Conservation (phyloP, 371 early-diverging fungal species). For the Parasitella parasitica region DNA sequence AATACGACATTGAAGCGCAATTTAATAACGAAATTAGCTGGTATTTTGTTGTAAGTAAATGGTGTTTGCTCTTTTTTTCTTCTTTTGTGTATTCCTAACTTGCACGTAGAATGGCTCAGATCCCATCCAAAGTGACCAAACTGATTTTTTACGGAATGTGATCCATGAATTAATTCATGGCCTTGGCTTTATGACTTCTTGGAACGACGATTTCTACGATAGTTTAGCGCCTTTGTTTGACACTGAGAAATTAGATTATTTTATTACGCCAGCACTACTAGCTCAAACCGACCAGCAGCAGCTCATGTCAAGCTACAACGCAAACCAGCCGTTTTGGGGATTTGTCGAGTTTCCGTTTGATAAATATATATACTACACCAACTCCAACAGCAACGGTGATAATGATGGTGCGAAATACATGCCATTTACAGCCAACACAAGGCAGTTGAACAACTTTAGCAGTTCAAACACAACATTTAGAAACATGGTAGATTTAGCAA, state of each 20-base stretch:
- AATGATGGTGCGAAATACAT: no score
- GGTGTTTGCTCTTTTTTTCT: slow-evolving; percentile 1
- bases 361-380: slow-evolving; percentile 19
- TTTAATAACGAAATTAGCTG: slow-evolving; percentile 61
- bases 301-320: not conserved
- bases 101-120: slow-evolving; percentile 5
- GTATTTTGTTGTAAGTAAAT: slow-evolving; percentile 39
- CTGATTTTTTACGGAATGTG: slow-evolving; percentile 54
- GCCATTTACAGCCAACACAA: slow-evolving; percentile 17
- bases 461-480: slow-evolving; percentile 30
- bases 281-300: slow-evolving; percentile 21
- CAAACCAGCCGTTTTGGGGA: slow-evolving; percentile 41
- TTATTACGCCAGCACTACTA: slow-evolving; percentile 32
- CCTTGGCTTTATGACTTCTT: slow-evolving; percentile 64
- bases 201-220: slow-evolving; percentile 38
- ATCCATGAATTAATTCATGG: slow-evolving; percentile 69
- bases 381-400: not conserved
- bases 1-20: slow-evolving; percentile 59
- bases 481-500: slow-evolving; percentile 32
- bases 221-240: slow-evolving; percentile 21
- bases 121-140: not conserved
- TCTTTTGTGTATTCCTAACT: not conserved
- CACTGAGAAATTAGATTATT: slow-evolving; percentile 1
- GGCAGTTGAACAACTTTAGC: slow-evolving; percentile 25
- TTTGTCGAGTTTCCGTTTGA: slow-evolving; percentile 51